Evolutionary conservation across 2,329 filamentous ascomycete species (phyloP).

Genomic region (Xylariaceae sp.): DNA sequence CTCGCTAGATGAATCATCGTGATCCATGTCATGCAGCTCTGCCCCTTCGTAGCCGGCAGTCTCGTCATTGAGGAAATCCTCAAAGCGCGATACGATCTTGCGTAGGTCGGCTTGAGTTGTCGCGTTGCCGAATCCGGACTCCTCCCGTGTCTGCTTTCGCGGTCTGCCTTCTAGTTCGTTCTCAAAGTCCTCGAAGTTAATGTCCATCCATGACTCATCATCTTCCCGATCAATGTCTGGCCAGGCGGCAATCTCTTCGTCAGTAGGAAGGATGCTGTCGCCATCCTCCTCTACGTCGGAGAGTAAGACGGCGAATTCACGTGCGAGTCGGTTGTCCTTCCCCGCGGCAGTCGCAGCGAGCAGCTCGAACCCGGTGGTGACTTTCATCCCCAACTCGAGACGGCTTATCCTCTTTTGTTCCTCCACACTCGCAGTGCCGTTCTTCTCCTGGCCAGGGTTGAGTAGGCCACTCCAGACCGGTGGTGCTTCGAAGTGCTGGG

Average conservation of each 20-base stretch:
- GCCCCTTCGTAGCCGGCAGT: slow-evolving; percentile 74
- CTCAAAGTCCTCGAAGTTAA: slow-evolving; percentile 86
- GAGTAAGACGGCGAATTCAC: slow-evolving; percentile 71
- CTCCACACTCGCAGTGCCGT: slow-evolving; percentile 10
- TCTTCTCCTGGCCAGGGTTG: slow-evolving; percentile 24
- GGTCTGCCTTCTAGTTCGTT: slow-evolving; percentile 60
- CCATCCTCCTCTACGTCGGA: slow-evolving; percentile 72
- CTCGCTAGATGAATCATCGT: slow-evolving; percentile 51
- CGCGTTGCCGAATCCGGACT: slow-evolving; percentile 56
- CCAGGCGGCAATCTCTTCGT: slow-evolving; percentile 72
- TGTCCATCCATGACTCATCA: slow-evolving; percentile 85
- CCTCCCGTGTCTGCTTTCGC: slow-evolving; percentile 14
- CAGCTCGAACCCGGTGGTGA: slow-evolving; percentile 89
- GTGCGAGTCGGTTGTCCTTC: slow-evolving; percentile 60
- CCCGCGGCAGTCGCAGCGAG: slow-evolving; percentile 63
- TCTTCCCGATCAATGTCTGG: slow-evolving; percentile 58
- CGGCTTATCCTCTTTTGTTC: slow-evolving; percentile 32
- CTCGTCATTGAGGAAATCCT: slow-evolving; percentile 84
- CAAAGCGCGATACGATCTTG: slow-evolving; percentile 91
- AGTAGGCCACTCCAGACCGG: slow-evolving; percentile 42
- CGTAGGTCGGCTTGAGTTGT: slow-evolving; percentile 69
- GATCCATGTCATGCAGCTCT: slow-evolving; percentile 65
- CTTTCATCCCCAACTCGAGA: slow-evolving; percentile 78
- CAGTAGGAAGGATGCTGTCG: slow-evolving; percentile 57
- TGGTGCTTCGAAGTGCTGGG: slow-evolving; percentile 72